Evolutionary conservation across 768 basidiomycete species (phyloP).

Genomic region (Symmetrospora coprosmae): DNA sequence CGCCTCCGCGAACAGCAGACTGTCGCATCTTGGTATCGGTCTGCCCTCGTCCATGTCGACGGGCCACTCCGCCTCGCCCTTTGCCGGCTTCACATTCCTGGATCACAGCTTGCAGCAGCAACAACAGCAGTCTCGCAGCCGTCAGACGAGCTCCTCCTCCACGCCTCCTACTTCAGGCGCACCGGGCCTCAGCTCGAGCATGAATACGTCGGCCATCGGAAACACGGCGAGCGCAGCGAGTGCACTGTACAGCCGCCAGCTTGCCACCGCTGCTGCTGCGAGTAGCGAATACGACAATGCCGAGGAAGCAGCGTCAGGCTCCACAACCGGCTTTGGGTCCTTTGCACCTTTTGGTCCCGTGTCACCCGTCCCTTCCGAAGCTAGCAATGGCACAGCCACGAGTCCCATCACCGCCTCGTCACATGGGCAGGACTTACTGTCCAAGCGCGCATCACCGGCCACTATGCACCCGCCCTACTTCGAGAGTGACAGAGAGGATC

Average conservation of each 20-base stretch:
- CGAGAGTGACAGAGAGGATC: slow-evolving; percentile 1
- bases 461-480: slow-evolving; percentile 3
- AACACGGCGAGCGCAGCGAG: slow-evolving; percentile 1
- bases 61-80: too few species aligned
- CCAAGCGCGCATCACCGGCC: neutral
- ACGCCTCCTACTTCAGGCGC: too few species aligned
- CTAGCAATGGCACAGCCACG: neutral
- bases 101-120: slow-evolving; percentile 6
- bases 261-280: neutral
- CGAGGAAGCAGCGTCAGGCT: neutral
- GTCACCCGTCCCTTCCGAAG: neutral
- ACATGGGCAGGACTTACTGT: too few species aligned
- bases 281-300: neutral
- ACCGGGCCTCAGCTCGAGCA: neutral
- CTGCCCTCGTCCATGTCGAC: too few species aligned
- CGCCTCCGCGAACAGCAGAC: neutral
- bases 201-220: slow-evolving; percentile 13
- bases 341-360: slow-evolving; percentile 20
- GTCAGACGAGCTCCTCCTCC: too few species aligned
- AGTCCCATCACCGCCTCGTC: neutral
- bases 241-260: slow-evolving; percentile 8
- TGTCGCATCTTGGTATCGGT: too few species aligned
- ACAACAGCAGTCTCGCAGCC: neutral
- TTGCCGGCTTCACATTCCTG: too few species aligned
- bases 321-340: slow-evolving; percentile 19